Evolutionary conservation across 2,329 filamentous ascomycete genomes (phyloP).

Genomic region (Eurotiales sp.): DNA sequence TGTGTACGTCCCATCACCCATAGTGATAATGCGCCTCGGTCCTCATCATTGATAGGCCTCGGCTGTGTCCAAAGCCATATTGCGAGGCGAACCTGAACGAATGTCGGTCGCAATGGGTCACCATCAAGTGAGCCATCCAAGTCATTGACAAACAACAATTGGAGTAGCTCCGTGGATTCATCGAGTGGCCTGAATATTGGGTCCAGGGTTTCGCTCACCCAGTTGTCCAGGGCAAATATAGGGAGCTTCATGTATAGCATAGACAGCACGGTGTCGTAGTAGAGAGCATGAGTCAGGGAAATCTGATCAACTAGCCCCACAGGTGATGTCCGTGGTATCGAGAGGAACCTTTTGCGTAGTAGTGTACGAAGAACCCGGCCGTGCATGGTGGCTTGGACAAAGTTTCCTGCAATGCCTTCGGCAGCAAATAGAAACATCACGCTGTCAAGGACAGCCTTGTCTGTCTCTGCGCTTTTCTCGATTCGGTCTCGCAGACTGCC

Average conservation of each 20-base stretch:
- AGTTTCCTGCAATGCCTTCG: background rate
- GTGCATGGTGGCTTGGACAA: background rate
- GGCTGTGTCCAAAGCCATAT: conserved; percentile 1
- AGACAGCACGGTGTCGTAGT: background rate
- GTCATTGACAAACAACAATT: background rate
- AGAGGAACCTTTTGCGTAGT: background rate
- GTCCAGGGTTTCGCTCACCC: background rate
- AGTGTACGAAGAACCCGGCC: background rate
- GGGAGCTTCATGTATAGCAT: background rate
- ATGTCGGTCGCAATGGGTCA: background rate
- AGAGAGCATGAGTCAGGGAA: conserved; percentile 1
- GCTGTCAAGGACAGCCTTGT: background rate
- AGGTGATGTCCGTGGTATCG: background rate
- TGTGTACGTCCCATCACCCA: conserved; percentile 1
- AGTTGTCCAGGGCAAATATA: conserved; percentile 1
- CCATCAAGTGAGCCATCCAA: background rate
- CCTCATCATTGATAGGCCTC: background rate
- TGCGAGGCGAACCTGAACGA: background rate
- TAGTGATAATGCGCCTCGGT: background rate
- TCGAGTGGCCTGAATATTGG: conserved; percentile 2
- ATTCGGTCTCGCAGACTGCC: background rate
- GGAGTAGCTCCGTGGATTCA: background rate
- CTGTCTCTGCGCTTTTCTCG: background rate
- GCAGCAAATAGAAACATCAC: conserved; percentile 3
- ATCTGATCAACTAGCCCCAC: background rate